phyloP scores from a whole-genome alignment of 805 yeast species.

The Metschnikowia hibisci region DNA sequence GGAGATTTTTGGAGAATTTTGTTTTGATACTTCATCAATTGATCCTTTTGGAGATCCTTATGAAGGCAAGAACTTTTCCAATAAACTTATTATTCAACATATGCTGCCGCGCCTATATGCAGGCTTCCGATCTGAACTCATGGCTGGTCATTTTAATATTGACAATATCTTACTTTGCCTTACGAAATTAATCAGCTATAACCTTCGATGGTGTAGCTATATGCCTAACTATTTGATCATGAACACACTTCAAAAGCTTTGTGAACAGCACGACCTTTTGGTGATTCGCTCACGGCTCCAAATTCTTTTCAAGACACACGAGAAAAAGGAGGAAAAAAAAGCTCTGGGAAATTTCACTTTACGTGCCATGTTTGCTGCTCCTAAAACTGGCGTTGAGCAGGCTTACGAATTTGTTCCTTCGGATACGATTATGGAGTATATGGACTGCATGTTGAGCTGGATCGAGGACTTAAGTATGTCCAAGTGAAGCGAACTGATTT shows the following conservation, averaged over 20 bases:
- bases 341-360: slow-evolving; percentile 12
- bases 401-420: slow-evolving; percentile 24
- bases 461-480: slow-evolving; percentile 17
- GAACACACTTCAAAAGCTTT: slow-evolving; percentile 42
- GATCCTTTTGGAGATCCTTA: slow-evolving; percentile 31
- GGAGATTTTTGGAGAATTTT: slow-evolving; percentile 41
- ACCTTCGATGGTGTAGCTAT: slow-evolving; percentile 61
- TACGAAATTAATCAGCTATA: slow-evolving; percentile 55
- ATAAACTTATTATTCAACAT: slow-evolving; percentile 30
- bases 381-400: slow-evolving; percentile 7
- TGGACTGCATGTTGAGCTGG: slow-evolving; percentile 29
- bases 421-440: slow-evolving; percentile 33
- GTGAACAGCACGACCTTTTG: slow-evolving; percentile 39
- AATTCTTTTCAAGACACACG: slow-evolving; percentile 26
- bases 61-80: slow-evolving; percentile 23
- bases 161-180: slow-evolving; percentile 35
- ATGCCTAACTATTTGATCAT: slow-evolving; percentile 40
- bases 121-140: slow-evolving; percentile 23
- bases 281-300: slow-evolving; percentile 38
- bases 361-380: slow-evolving; percentile 17
- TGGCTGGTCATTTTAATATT: slow-evolving; percentile 27
- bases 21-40: slow-evolving; percentile 33
- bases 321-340: slow-evolving; percentile 9
- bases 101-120: slow-evolving; percentile 19
- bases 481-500: too few species aligned